Conservation (phyloP, 2,329 filamentous ascomycete genomes). For the Microsporum canis region DNA sequence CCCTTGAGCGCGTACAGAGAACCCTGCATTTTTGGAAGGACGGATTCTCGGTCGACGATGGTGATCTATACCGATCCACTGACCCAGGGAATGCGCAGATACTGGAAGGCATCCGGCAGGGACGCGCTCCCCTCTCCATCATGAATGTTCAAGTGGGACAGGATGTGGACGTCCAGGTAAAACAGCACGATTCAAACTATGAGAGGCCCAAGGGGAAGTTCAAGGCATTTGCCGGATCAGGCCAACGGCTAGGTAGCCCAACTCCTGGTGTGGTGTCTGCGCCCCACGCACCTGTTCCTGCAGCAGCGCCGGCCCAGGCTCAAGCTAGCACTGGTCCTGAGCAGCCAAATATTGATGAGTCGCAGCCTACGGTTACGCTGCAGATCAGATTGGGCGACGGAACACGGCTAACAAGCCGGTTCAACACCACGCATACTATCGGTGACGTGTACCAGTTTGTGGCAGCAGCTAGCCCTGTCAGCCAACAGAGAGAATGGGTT, state of each 20-base stretch:
- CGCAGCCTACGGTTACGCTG: slow-evolving; percentile 46
- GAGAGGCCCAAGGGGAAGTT: slow-evolving; percentile 52
- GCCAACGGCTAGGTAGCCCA: slow-evolving; percentile 52
- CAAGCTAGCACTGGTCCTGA: slow-evolving; percentile 15
- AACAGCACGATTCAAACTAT: slow-evolving; percentile 54
- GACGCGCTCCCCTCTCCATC: slow-evolving; percentile 51
- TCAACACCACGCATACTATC: slow-evolving; percentile 55
- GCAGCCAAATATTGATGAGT: slow-evolving; percentile 43
- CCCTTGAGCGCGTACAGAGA: slow-evolving; percentile 43
- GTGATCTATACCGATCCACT: slow-evolving; percentile 51
- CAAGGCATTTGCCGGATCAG: slow-evolving; percentile 49
- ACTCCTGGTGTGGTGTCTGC: slow-evolving; percentile 42
- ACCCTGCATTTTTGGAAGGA: slow-evolving; percentile 55
- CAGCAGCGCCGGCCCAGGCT: slow-evolving; percentile 17
- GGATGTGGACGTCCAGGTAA: slow-evolving; percentile 54
- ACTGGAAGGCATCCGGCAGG: slow-evolving; percentile 51
- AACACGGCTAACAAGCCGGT: slow-evolving; percentile 48
- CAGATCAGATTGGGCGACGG: slow-evolving; percentile 55
- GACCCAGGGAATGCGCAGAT: slow-evolving; percentile 52
- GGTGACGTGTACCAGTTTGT: slow-evolving; percentile 55
- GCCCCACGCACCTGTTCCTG: slow-evolving; percentile 25
- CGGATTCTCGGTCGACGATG: slow-evolving; percentile 56
- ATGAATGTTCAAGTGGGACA: slow-evolving; percentile 52
- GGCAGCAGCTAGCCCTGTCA: slow-evolving; percentile 40
- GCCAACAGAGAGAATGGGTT: slow-evolving; percentile 42